phyloP scores from a whole-genome alignment of 164 flowering plant genomes.

The Litsea cubeba region DNA sequence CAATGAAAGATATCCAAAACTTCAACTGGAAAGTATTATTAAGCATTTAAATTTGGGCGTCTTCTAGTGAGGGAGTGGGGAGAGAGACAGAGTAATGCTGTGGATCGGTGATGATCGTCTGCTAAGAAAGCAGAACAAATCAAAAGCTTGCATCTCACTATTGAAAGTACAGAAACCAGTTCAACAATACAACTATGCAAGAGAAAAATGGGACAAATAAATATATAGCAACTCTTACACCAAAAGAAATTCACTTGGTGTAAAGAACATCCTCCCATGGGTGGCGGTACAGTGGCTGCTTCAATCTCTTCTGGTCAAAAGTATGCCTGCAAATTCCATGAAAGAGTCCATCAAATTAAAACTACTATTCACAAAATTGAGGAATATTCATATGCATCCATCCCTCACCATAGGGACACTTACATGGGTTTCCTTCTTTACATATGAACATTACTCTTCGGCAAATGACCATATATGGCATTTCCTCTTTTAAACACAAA shows the following conservation, averaged over 20 bases:
- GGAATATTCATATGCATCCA: too few relatives aligned
- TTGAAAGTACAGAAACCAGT: not conserved
- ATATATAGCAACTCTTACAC: not conserved
- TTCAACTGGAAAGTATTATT: too few relatives aligned
- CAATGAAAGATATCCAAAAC: too few relatives aligned
- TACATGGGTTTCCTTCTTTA: too few relatives aligned
- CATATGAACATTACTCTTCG: too few relatives aligned
- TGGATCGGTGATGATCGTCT: not conserved
- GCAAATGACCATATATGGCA: too few relatives aligned
- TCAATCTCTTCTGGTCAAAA: slow-evolving; percentile 97
- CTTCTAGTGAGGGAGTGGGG: not conserved
- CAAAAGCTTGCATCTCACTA: not conserved
- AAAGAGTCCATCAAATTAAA: not conserved
- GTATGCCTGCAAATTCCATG: slow-evolving; percentile 63
- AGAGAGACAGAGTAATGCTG: not conserved
- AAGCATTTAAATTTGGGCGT: too few relatives aligned
- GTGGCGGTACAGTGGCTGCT: slow-evolving; percentile 98
- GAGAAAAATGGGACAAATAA: not conserved
- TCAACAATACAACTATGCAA: not conserved
- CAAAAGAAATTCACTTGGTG: slow-evolving; percentile 57
- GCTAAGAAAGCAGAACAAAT: not conserved
- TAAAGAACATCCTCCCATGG: slow-evolving; percentile 99
- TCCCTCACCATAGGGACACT: too few relatives aligned
- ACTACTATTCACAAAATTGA: not conserved
- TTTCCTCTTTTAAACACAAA: too few relatives aligned